Percentiles rank a stretch among this genome's conserved stretches.
These are phyloP conservation scores for Falciphora oryzae DNA, from an alignment of 2,329 filamentous ascomycete genomes.

Conservation along the genomic window DNA sequence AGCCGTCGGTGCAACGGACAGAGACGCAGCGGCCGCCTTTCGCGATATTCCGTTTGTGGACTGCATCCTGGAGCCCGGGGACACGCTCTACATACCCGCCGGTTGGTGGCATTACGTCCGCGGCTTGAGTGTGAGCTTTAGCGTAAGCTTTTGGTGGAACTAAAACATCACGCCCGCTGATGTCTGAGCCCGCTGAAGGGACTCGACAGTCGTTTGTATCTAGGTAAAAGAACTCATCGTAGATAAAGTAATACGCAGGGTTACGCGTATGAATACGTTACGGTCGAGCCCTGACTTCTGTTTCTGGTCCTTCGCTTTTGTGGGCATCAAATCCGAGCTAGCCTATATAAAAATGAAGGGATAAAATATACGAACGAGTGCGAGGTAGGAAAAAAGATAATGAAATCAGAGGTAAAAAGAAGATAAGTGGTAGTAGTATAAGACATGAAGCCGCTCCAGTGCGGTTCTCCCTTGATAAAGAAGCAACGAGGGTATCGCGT, in stretches of 20 bases:
- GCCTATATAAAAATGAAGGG: background rate
- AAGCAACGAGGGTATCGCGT: background rate
- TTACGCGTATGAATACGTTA: too few relatives aligned
- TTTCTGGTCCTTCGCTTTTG: too few relatives aligned
- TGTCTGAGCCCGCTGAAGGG: too few relatives aligned
- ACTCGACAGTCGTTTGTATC: too few relatives aligned
- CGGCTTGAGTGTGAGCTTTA: conserved; percentile 80
- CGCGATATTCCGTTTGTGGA: conserved; percentile 62
- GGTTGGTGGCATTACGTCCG: conserved; percentile 99
- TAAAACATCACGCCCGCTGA: conserved; percentile 19
- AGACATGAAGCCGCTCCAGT: background rate
- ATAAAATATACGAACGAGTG: background rate
- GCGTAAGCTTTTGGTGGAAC: conserved; percentile 97
- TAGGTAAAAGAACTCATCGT: too few relatives aligned
- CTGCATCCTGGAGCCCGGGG: conserved; percentile 71
- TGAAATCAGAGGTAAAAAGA: background rate
- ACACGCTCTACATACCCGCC: conserved; percentile 81
- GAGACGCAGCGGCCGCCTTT: conserved; percentile 40
- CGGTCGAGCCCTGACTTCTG: too few relatives aligned
- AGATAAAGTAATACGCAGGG: too few relatives aligned
- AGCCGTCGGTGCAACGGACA: conserved; percentile 12
- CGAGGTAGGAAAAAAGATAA: background rate
- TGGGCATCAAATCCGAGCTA: too few relatives aligned
- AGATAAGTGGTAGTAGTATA: background rate
- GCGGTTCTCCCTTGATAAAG: background rate